Base-by-base conservation (phyloP, 2,329 filamentous ascomycete species). In the Penicillium palitans region DNA sequence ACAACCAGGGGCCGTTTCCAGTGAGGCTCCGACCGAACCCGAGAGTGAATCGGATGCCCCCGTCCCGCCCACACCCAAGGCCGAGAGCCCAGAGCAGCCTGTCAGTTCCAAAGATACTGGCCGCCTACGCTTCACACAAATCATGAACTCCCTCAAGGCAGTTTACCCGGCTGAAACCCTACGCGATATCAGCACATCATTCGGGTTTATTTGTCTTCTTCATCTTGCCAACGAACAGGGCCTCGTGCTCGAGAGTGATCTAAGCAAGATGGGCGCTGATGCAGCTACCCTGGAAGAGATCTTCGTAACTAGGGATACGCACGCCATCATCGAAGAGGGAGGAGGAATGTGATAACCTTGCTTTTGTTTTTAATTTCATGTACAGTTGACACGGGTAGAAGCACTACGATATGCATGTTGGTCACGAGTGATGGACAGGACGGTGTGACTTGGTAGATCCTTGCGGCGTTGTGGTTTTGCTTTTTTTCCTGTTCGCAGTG, bases 211-310 rank as follows among this genome's bases (percentile, higher is more conserved):
- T 63, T 96, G 90, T 68, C 78, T 96, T 58, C 79, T 97, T 64
- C 93, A 97, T 76, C 74, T 97, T 68, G 93, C 93, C 59, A 97
- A 97, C 76, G 93, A 97, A 72, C 93, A 96, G 78, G 93, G 93
- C 0, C 80, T 97, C 40, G 82, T 89, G 25, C 89, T 97, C 61
- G 84, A 89, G 64, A 87, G 86, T 55, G 79, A 83, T 35, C 76
- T 71, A 8, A 67, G 56, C 46, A 65, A 63, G 51, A 56, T 70
- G 31, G 68, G 66, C 24, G 60, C 65, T 27, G 66, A 65, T 35
- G 66, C 65, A 12, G 70, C 70, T 47, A 74, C 67, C 19, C 61
- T 79, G 21, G 77, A 80, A 64, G 79, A 81, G 61, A 78, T 81
- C 50, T 78, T 73, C 55, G 76, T 79, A 45, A 65, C 63, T 27